These are phyloP conservation scores for Fusarium sp. DNA, from an alignment of 2,329 filamentous ascomycete species.

Conservation along the genomic window DNA sequence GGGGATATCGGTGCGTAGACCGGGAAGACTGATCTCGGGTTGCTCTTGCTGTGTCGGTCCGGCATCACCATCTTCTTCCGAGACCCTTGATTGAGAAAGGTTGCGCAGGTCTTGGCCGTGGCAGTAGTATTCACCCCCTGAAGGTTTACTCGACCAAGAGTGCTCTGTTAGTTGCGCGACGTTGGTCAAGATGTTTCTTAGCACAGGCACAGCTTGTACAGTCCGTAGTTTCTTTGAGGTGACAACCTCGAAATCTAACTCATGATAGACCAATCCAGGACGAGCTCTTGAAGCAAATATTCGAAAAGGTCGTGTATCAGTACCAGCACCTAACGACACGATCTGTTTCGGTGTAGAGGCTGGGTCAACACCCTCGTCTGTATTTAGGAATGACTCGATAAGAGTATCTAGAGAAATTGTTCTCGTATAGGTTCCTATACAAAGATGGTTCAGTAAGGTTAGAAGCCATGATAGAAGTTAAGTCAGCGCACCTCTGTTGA, in stretches of 20 bases:
- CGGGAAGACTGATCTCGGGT: conserved; percentile 46
- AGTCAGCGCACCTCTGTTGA: conserved; percentile 81
- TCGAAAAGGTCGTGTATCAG: conserved; percentile 89
- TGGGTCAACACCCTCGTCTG: conserved; percentile 46
- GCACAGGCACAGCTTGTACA: conserved; percentile 60
- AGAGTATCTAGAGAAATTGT: conserved; percentile 86
- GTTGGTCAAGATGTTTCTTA: conserved; percentile 56
- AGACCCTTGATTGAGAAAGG: conserved; percentile 1
- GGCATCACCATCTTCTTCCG: background rate
- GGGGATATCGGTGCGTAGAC: conserved; percentile 70
- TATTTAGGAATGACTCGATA: conserved; percentile 75
- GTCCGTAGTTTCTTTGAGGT: conserved; percentile 73
- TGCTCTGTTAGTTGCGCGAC: conserved; percentile 46
- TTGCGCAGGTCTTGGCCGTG: conserved; percentile 78
- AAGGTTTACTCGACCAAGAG: conserved; percentile 59
- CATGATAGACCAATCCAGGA: conserved; percentile 79
- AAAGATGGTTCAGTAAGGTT: conserved; percentile 25
- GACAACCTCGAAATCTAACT: conserved; percentile 87
- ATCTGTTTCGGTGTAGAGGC: conserved; percentile 72
- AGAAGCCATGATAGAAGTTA: conserved; percentile 1
- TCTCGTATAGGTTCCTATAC: conserved; percentile 89
- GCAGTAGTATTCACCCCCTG: conserved; percentile 62
- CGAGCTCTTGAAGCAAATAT: conserved; percentile 65
- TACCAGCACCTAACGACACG: conserved; percentile 91
- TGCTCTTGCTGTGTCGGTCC: conserved; percentile 7